A percentile compares a stretch with the other conserved stretches of the same genome.
Evolutionary conservation across 2,329 filamentous ascomycete genomes (phyloP).

Genomic region (Atkinsonella hypoxylon): DNA sequence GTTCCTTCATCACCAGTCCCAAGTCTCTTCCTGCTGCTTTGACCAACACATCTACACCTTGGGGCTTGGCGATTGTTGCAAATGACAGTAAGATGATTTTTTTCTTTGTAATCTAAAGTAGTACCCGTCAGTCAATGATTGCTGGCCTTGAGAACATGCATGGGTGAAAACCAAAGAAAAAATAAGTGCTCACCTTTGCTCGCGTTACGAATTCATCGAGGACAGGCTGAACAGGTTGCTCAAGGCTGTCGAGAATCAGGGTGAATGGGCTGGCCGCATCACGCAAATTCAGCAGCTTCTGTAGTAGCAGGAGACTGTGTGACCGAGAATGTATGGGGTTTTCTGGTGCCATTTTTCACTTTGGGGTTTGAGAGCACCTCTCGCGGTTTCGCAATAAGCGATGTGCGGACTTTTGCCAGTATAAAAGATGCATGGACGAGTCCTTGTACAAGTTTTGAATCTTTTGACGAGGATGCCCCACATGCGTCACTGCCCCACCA

Average conservation of each 20-base stretch:
- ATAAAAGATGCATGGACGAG: background rate
- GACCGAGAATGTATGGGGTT: slow-evolving; percentile 60
- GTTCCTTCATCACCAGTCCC: slow-evolving; percentile 44
- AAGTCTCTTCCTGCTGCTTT: slow-evolving; percentile 48
- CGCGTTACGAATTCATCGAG: slow-evolving; percentile 62
- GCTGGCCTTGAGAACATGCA: background rate
- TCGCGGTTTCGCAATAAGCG: no score
- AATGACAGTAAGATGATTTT: slow-evolving; percentile 71
- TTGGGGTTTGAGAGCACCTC: no score
- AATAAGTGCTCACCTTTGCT: slow-evolving; percentile 45
- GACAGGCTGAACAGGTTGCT: slow-evolving; percentile 64
- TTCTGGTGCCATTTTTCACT: slow-evolving; percentile 38
- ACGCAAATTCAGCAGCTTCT: slow-evolving; percentile 66
- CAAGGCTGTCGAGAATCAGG: slow-evolving; percentile 70
- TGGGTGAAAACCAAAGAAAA: background rate
- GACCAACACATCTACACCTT: slow-evolving; percentile 56
- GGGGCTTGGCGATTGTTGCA: slow-evolving; percentile 54
- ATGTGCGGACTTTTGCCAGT: background rate
- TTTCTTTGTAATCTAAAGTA: slow-evolving; percentile 42
- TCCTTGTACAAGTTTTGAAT: background rate
- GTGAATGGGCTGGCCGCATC: slow-evolving; percentile 80
- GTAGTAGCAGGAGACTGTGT: slow-evolving; percentile 73
- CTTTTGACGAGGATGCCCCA: background rate
- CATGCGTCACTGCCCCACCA: background rate
- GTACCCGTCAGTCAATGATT: background rate